Evolutionary conservation across 768 basidiomycete genomes (phyloP).

Genomic region (Psilocybe sp.): DNA sequence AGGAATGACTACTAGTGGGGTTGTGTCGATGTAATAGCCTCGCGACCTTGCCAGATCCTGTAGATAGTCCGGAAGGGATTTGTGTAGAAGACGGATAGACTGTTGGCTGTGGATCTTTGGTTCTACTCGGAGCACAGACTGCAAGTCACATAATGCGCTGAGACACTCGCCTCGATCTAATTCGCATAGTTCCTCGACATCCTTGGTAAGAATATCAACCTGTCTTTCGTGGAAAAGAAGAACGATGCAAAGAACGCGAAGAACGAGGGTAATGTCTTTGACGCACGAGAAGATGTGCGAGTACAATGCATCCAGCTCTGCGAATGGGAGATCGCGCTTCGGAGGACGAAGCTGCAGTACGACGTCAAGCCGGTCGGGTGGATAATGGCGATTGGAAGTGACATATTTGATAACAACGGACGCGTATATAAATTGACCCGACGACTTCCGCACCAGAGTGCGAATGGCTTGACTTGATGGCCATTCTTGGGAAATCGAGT

Average conservation of each 20-base stretch:
- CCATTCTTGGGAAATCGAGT: background rate
- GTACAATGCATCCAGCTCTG: conserved; percentile 10
- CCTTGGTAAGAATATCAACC: no score
- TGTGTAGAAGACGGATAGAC: no score
- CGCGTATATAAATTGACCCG: background rate
- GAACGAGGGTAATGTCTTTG: background rate
- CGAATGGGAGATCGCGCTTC: conserved; percentile 1
- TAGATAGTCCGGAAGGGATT: no score
- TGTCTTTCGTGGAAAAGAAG: background rate
- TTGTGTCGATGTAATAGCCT: no score
- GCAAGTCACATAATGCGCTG: no score
- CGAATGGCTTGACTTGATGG: background rate
- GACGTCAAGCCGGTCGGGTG: background rate
- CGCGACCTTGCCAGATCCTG: no score
- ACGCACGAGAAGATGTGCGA: conserved; percentile 1
- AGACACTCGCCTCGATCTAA: no score
- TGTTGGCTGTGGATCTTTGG: no score
- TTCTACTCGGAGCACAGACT: no score
- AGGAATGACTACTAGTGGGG: no score
- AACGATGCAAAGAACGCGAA: background rate
- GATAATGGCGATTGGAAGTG: background rate
- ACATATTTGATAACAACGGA: background rate
- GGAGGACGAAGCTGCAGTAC: conserved; percentile 1
- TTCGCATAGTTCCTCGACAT: no score
- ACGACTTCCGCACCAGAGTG: background rate